Conservation (phyloP, 1,284 basidiomycete genomes). For the Athelia sp. region DNA sequence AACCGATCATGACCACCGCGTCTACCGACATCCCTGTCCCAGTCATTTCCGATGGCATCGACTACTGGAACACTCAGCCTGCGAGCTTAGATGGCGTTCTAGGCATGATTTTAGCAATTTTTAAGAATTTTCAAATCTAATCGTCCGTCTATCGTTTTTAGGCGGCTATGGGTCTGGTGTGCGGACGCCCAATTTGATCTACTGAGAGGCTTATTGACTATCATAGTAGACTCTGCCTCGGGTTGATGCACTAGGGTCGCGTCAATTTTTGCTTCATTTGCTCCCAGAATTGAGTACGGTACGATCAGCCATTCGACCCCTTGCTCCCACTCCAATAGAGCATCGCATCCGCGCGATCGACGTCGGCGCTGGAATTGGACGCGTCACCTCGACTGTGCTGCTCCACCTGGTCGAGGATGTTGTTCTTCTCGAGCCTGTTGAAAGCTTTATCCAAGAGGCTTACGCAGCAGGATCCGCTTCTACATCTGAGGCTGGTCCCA, state of each 20-base stretch:
- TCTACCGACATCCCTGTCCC: constrained; percentile 27
- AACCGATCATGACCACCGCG: neutral
- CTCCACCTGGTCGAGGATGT: constrained; percentile 83
- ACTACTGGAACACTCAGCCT: constrained; percentile 73
- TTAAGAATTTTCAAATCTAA: neutral
- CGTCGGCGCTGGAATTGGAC: constrained; percentile 87
- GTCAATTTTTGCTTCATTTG: constrained; percentile 81
- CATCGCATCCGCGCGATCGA: constrained; percentile 73
- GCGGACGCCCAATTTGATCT: constrained; percentile 16
- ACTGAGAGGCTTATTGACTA: constrained; percentile 7
- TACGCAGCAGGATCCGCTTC: constrained; percentile 43
- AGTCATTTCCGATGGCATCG: constrained; percentile 61
- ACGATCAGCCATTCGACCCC: constrained; percentile 24
- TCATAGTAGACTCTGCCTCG: constrained; percentile 72
- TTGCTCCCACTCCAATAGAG: constrained; percentile 20
- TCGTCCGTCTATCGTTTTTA: constrained; percentile 14
- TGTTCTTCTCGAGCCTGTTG: constrained; percentile 83
- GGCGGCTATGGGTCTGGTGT: constrained; percentile 76
- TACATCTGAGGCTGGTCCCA: constrained; percentile 12
- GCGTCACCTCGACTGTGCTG: constrained; percentile 83
- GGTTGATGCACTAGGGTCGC: constrained; percentile 83
- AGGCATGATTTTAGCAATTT: constrained; percentile 27
- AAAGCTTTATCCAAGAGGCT: constrained; percentile 71
- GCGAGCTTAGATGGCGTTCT: constrained; percentile 73
- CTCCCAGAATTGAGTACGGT: constrained; percentile 38